These are phyloP conservation scores for Venturia pyrina DNA, from an alignment of 2,329 filamentous ascomycete species.

Conservation along the genomic window DNA sequence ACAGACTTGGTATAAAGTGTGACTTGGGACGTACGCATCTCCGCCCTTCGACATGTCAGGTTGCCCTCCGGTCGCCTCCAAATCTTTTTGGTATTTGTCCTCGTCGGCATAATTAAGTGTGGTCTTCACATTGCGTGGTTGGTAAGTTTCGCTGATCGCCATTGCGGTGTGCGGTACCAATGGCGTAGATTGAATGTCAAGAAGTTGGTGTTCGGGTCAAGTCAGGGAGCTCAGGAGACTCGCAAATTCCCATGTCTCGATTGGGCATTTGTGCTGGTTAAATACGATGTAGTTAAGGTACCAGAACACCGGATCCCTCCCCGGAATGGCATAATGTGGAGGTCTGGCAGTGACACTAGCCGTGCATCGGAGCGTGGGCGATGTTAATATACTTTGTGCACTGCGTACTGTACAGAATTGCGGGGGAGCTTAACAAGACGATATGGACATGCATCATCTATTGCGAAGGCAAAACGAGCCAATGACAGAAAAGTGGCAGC, in stretches of 20 bases:
- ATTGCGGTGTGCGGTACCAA: too few species aligned
- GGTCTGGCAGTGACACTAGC: too few species aligned
- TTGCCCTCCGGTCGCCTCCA: slow-evolving; percentile 10
- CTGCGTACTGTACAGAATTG: neutral
- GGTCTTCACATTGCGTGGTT: slow-evolving; percentile 10
- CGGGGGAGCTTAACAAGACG: neutral
- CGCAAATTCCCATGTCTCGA: neutral
- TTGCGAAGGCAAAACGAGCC: neutral
- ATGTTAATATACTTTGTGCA: neutral
- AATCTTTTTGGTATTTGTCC: slow-evolving; percentile 7
- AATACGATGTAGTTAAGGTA: neutral
- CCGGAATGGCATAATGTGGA: too few species aligned
- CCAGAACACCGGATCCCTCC: neutral
- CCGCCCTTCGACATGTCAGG: slow-evolving; percentile 14
- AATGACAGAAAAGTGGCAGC: neutral
- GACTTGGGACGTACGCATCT: slow-evolving; percentile 7
- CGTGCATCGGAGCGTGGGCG: too few species aligned
- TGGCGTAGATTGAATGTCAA: neutral
- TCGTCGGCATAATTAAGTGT: slow-evolving; percentile 9
- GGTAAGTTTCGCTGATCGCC: neutral
- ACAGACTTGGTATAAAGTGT: too few species aligned
- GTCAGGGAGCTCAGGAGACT: neutral
- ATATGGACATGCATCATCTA: neutral
- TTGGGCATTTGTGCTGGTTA: neutral
- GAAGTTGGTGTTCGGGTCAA: neutral